Percentiles rank a stretch among this genome's conserved stretches.
Evolutionary conservation across 305 asterid species (phyloP).

Genomic region (Rubia tinctorum): DNA sequence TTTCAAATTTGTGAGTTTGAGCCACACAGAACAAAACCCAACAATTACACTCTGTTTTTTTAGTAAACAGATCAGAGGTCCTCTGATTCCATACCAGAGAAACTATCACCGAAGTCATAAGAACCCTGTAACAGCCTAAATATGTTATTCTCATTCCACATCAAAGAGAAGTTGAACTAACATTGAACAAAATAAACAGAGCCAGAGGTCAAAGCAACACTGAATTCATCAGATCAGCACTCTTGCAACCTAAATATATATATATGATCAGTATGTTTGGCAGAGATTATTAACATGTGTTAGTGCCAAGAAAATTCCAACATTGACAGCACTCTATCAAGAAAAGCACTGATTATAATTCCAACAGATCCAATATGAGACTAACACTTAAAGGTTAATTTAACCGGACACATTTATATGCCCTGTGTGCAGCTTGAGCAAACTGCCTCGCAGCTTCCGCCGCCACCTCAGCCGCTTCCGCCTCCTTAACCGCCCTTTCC

Average conservation of each 20-base stretch:
- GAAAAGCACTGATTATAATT: background rate
- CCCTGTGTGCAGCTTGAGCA: background rate
- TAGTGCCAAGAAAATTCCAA: background rate
- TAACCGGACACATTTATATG: background rate
- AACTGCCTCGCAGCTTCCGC: background rate
- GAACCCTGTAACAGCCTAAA: too few species aligned
- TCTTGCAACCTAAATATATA: background rate
- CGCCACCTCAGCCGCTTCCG: background rate
- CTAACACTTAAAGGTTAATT: background rate
- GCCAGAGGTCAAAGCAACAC: too few species aligned
- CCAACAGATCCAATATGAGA: background rate
- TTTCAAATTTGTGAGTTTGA: too few species aligned
- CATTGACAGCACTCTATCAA: background rate
- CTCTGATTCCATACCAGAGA: too few species aligned
- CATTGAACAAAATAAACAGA: background rate
- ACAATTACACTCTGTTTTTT: too few species aligned
- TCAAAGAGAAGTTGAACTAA: too few species aligned
- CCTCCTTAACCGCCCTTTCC: background rate
- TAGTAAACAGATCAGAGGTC: too few species aligned
- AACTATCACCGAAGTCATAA: too few species aligned
- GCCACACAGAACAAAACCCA: too few species aligned
- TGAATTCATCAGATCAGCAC: background rate
- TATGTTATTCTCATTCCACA: too few species aligned
- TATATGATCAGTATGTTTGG: too few species aligned
- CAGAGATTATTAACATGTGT: background rate